These are phyloP conservation scores for Wickerhamomyces ciferrii DNA, from an alignment of 805 yeast species.

Conservation along the genomic window DNA sequence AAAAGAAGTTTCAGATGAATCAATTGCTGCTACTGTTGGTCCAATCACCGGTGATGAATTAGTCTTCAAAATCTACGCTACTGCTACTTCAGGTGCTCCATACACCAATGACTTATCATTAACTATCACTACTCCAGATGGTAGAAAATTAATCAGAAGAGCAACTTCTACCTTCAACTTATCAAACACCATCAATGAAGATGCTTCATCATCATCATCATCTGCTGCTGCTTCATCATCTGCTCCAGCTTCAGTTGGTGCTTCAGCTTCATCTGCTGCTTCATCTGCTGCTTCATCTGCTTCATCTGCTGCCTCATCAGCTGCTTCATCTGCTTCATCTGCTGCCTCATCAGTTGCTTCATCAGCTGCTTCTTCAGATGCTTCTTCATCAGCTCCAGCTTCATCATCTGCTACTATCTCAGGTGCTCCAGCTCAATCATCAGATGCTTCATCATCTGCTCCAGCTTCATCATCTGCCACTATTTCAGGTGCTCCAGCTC, in stretches of 20 bases:
- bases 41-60: not conserved
- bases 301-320: not conserved
- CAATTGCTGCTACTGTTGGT: not conserved
- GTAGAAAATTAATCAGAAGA: not conserved
- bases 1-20: not conserved
- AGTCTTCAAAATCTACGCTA: not conserved
- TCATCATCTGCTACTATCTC: slow-evolving; percentile 6
- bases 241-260: not conserved
- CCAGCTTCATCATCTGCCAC: slow-evolving; percentile 1
- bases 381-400: not conserved
- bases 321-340: not conserved
- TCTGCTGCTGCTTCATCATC: not conserved
- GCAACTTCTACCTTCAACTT: not conserved
- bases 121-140: not conserved
- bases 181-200: not conserved
- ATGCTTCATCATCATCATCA: not conserved
- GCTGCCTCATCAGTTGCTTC: slow-evolving; percentile 1
- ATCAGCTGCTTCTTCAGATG: not conserved
- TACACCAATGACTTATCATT: not conserved
- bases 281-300: slow-evolving; percentile 1
- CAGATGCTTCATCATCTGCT: slow-evolving; percentile 2
- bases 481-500: not conserved
- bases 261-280: not conserved
- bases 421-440: slow-evolving; percentile 3
- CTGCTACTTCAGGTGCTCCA: not conserved